Base-by-base conservation (phyloP, 2,329 filamentous ascomycete species). In the Tetracladium maxilliforme region DNA sequence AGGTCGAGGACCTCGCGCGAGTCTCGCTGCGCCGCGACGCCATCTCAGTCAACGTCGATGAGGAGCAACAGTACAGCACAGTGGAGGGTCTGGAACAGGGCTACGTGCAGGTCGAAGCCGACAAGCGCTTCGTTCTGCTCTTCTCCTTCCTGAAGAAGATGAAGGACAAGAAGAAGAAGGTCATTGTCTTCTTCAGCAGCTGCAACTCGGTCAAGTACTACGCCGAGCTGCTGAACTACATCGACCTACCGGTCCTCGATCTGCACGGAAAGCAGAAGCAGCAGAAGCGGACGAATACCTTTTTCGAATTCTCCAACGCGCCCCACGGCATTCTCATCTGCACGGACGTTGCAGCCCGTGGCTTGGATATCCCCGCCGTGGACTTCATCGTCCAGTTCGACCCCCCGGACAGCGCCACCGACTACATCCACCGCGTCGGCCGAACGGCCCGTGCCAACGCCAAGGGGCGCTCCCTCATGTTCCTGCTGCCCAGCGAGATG, bases 371-470 rank as follows among this genome's bases (percentile, higher is more conserved):
- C 35, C 87, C 87, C 1, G 76, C 81, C 13, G 87, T 95, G 21
- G 87, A 95, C 56, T 95, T 81, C 75, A 92, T 94, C 38, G 73
- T 94, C 33, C 86, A 95, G 51, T 93, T 92, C 43, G 90, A 94
- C 40, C 87, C 86, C 8, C 84, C 86, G 4, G 84, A 93, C 61
- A 82, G 92, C 47, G 79, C 82, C 13, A 65, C 78, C 39, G 80
- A 90, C 48, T 92, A 95, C 54, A 92, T 93, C 41, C 90, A 98
- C 60, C 80, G 90, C 30, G 90, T 95, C 10, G 90, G 90, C 39
- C 82, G 90, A 41, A 98, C 90, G 4, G 90, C 90, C 0, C 68
- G 90, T 52, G 64, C 72, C 31, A 76, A 81, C 46, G 72, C 68
- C 44, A 92, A 83, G 52, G 90, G 90, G 15, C 76, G 82, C 40